Evolutionary conservation across 1,284 basidiomycete species (phyloP).

Genomic region (Gastroboletus turbinatus): DNA sequence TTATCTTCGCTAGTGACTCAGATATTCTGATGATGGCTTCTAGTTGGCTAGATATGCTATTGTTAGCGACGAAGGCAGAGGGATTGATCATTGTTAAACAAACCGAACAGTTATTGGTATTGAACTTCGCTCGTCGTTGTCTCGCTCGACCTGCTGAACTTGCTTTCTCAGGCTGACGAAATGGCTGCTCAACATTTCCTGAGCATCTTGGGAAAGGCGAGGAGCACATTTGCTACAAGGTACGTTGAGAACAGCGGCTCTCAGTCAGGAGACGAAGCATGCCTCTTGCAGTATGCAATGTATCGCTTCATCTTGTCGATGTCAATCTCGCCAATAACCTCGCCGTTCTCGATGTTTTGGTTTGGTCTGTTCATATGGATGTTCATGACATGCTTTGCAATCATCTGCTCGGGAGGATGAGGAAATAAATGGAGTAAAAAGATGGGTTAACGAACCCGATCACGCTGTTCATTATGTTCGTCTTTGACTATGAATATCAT

Average conservation of each 20-base stretch:
- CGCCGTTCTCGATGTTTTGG: conserved; percentile 56
- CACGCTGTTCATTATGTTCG: conserved; percentile 94
- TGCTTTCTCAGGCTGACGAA: conserved; percentile 95
- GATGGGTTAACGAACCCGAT: conserved; percentile 58
- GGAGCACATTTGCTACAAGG: conserved; percentile 87
- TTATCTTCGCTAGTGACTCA: conserved; percentile 94
- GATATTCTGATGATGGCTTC: conserved; percentile 99
- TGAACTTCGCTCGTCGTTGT: conserved; percentile 96
- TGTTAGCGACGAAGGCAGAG: conserved; percentile 7
- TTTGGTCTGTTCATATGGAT: conserved; percentile 94
- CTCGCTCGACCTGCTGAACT: conserved; percentile 93
- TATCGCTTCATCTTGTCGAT: conserved; percentile 99
- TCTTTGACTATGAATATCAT: conserved; percentile 99
- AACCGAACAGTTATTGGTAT: conserved; percentile 98
- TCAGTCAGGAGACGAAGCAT: conserved; percentile 25
- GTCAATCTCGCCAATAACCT: conserved; percentile 89
- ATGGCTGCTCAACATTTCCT: conserved; percentile 96
- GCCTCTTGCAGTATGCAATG: conserved; percentile 95
- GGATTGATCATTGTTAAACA: conserved; percentile 24
- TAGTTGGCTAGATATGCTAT: conserved; percentile 70
- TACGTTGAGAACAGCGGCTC: background rate
- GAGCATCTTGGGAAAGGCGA: conserved; percentile 87
- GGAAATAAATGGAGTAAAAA: background rate
- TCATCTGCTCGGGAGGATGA: conserved; percentile 56
- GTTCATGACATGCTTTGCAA: conserved; percentile 98